phyloP scores from a whole-genome alignment of 1,284 basidiomycete genomes.

The Sporisorium sorghi region DNA sequence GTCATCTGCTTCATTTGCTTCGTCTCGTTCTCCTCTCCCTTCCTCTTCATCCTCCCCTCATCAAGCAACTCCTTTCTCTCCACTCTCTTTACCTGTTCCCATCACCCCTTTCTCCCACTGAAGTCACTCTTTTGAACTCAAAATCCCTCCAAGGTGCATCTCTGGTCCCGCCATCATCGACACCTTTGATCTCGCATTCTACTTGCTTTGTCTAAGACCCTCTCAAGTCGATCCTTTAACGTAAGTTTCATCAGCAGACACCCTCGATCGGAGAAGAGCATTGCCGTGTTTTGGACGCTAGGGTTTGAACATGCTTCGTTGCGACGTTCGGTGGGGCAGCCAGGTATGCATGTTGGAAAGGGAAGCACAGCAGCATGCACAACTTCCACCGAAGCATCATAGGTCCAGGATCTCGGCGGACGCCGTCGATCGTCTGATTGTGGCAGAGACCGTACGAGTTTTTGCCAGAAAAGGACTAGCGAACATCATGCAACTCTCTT shows the following conservation, averaged over 20 bases:
- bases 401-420: not conserved
- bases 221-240: not conserved
- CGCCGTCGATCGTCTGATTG: not conserved
- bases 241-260: not conserved
- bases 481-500: not conserved
- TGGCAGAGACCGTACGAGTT: not conserved
- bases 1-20: not conserved
- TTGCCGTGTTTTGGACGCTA: not conserved
- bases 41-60: conserved; percentile 1
- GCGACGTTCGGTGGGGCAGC: not conserved
- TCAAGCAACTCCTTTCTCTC: not conserved
- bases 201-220: not conserved
- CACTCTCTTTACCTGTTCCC: not conserved
- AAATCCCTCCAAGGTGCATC: not conserved
- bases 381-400: not conserved
- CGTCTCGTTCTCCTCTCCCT: not conserved
- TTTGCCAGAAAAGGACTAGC: not conserved
- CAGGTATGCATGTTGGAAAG: not conserved
- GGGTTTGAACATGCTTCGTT: not conserved
- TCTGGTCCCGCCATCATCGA: not conserved
- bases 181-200: not conserved
- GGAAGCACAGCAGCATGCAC: not conserved
- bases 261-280: not conserved
- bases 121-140: conserved; percentile 44
- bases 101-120: conserved; percentile 14